A percentile compares a stretch with the other conserved stretches of the same genome.
Conservation (phyloP, 345 rosid genomes). For the Brassica carinata region DNA sequence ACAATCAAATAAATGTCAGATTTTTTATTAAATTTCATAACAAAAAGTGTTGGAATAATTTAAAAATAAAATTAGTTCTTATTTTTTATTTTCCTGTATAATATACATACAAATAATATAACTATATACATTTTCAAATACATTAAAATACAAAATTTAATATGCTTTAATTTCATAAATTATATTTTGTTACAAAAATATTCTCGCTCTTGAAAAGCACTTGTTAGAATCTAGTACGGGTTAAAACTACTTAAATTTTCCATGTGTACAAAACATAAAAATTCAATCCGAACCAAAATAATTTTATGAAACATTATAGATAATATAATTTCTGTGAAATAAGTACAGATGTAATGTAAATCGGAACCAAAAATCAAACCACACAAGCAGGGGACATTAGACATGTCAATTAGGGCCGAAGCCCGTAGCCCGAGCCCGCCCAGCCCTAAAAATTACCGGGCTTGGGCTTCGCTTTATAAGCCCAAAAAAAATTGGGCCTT, state of each 20-base stretch:
- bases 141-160: too few species aligned
- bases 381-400: background rate
- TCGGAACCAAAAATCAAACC: background rate
- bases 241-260: background rate
- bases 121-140: too few species aligned
- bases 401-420: too few species aligned
- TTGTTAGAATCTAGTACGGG: background rate
- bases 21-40: too few species aligned
- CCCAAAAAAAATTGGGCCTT: too few species aligned
- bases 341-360: background rate
- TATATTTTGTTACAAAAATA: background rate
- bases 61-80: background rate
- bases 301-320: background rate
- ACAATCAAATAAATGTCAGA: background rate
- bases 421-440: too few species aligned
- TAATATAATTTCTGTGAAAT: background rate
- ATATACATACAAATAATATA: background rate
- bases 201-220: background rate
- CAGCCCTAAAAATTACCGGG: too few species aligned
- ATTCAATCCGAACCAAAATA: background rate
- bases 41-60: background rate
- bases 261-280: background rate
- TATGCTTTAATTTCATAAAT: too few species aligned
- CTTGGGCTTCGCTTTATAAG: too few species aligned
- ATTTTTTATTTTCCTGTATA: background rate